phyloP scores from a whole-genome alignment of 345 rosid genomes.

The Odontarrhena argentea region DNA sequence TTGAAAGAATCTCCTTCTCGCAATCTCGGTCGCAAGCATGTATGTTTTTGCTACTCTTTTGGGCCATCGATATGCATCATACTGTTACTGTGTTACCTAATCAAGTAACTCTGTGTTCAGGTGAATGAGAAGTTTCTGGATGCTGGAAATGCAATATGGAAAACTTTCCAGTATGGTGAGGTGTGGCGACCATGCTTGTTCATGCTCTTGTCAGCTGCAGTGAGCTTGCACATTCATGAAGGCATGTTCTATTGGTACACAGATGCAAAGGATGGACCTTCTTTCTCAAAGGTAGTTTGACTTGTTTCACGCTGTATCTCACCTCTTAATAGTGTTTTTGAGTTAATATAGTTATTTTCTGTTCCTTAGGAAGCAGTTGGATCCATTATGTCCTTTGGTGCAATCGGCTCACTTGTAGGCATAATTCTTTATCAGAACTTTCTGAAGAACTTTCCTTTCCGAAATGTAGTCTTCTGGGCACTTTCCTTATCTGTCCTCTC shows the following conservation, averaged over 20 bases:
- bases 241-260: slow-evolving; percentile 93
- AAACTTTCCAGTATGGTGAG: slow-evolving; percentile 54
- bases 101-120: slow-evolving; percentile 43
- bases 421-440: slow-evolving; percentile 60
- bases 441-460: slow-evolving; percentile 60
- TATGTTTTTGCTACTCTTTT: slow-evolving; percentile 32
- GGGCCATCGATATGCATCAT: not conserved
- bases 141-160: slow-evolving; percentile 66
- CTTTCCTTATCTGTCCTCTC: slow-evolving; percentile 58
- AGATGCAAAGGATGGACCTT: slow-evolving; percentile 78
- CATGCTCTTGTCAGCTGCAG: slow-evolving; percentile 62
- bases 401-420: slow-evolving; percentile 71
- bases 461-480: slow-evolving; percentile 62
- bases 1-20: slow-evolving; percentile 51
- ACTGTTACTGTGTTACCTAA: not conserved
- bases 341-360: slow-evolving; percentile 5
- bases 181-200: slow-evolving; percentile 80
- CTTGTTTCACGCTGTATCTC: not conserved
- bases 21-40: slow-evolving; percentile 47
- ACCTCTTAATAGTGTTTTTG: not conserved
- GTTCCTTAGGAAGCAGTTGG: slow-evolving; percentile 68
- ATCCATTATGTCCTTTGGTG: slow-evolving; percentile 60
- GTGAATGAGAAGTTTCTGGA: slow-evolving; percentile 60
- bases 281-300: slow-evolving; percentile 53
- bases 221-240: slow-evolving; percentile 68